Base-by-base conservation (phyloP, 2,329 filamentous ascomycete genomes). In the Clarireedia paspali region DNA sequence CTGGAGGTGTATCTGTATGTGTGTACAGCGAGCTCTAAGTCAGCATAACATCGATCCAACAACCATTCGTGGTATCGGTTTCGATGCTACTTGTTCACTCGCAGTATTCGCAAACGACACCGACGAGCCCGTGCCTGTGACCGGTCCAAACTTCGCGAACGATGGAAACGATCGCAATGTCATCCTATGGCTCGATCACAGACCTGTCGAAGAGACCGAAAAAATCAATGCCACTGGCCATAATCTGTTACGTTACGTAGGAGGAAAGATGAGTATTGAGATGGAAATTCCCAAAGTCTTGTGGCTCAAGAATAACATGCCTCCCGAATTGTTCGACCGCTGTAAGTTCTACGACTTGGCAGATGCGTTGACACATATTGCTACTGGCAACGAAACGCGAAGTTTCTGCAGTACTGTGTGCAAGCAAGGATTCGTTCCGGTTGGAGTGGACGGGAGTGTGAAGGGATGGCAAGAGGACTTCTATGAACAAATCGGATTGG, bases 381-480 rank as follows among this genome's bases (percentile, higher is more conserved):
- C 94, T 36, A 97, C 94, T 7, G 92, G 91, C 20, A 89, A 85
- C 63, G 91, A 97, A 74, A 91, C 86, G 30, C 79, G 94, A 64
- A 96, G 91, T 75, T 97, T 90, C 74, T 97, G 94, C 74, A 96
- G 90, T 69, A 88, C 91, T 7, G 91, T 96, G 44, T 97, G 94
- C 74, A 99, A 97, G 77, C 94, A 99, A 72, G 94, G 92, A 1
- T 97, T 85, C 68, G 89, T 99, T 1, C 94, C 94, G 1, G 89
- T 96, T n/a, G 94, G 94, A 50, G 91, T 97, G 5, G 94, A 99
- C 64, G 91, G 91, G 48, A 96, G 91, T 71, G 89, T 95, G 57
- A 97, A 96, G 75, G 94, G 94, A 36, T 99, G 94, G 94, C 92
- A 97, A 71, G 88, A 92, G 64, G 92, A 97, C 68, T 99, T 99